A percentile compares a stretch with the other conserved stretches of the same genome.
phyloP scores from a whole-genome alignment of 495 filamentous ascomycete species.

The Aspergillus kassunensis region DNA sequence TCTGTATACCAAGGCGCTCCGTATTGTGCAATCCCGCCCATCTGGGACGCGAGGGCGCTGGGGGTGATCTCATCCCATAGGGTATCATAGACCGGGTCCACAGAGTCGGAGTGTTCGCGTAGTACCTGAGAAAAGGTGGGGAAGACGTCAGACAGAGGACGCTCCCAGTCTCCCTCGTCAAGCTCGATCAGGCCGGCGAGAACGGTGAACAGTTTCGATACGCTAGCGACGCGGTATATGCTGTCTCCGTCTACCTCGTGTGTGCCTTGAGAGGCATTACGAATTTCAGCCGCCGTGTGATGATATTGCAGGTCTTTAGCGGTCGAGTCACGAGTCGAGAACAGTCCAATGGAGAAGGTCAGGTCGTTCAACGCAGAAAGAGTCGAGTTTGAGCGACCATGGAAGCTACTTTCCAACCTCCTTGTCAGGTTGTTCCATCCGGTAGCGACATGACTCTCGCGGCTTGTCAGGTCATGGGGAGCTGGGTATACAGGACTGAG shows the following conservation, averaged over 20 bases:
- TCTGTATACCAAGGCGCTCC: slow-evolving; percentile 28
- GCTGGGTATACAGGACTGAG: slow-evolving; percentile 33
- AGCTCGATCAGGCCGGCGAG: slow-evolving; percentile 38
- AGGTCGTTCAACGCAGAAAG: slow-evolving; percentile 28
- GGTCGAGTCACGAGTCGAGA: slow-evolving; percentile 31
- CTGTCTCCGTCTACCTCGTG: slow-evolving; percentile 41
- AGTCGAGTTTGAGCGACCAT: neutral
- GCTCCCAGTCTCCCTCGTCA: slow-evolving; percentile 35
- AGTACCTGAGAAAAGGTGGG: slow-evolving; percentile 33
- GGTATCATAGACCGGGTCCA: slow-evolving; percentile 20
- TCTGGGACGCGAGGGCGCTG: slow-evolving; percentile 41
- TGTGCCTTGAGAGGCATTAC: slow-evolving; percentile 25
- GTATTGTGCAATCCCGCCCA: slow-evolving; percentile 34
- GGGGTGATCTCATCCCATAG: slow-evolving; percentile 42
- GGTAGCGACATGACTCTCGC: slow-evolving; percentile 29
- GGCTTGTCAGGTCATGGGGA: slow-evolving; percentile 34
- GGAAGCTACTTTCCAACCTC: slow-evolving; percentile 18
- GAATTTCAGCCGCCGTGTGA: slow-evolving; percentile 15
- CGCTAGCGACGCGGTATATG: slow-evolving; percentile 49
- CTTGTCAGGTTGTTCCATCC: slow-evolving; percentile 40
- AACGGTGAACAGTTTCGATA: slow-evolving; percentile 50
- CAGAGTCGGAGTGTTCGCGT: slow-evolving; percentile 8
- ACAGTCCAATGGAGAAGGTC: slow-evolving; percentile 42
- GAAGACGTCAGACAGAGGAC: slow-evolving; percentile 42
- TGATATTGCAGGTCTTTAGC: slow-evolving; percentile 35